These are phyloP conservation scores for Paramecium sonneborni DNA, from an alignment of 73 alveolate species.

Conservation along the genomic window DNA sequence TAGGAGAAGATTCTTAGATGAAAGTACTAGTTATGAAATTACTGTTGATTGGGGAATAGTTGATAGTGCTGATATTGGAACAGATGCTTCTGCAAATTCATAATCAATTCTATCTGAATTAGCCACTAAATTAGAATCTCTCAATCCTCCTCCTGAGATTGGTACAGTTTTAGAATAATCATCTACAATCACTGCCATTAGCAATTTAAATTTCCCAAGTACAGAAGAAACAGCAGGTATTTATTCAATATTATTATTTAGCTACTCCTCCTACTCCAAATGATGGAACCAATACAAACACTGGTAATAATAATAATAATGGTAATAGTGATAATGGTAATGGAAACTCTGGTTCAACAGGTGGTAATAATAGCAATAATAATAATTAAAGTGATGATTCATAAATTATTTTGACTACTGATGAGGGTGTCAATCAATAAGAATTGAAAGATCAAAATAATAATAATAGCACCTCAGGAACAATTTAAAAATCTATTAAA, in stretches of 20 bases:
- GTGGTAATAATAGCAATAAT: neutral
- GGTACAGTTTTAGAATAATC: slow-evolving; percentile 3
- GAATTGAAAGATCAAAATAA: neutral
- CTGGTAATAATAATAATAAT: neutral
- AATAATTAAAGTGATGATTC: neutral
- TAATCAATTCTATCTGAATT: neutral
- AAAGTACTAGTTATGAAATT: neutral
- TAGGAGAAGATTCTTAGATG: slow-evolving; percentile 37
- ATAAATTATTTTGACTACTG: neutral
- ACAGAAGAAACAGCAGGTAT: neutral
- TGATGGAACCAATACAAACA: neutral
- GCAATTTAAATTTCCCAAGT: neutral
- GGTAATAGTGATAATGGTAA: neutral
- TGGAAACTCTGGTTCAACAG: neutral
- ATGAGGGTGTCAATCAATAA: neutral
- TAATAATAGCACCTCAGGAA: neutral
- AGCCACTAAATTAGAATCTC: neutral
- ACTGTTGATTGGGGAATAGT: slow-evolving; percentile 29
- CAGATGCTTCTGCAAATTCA: neutral
- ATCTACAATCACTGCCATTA: neutral
- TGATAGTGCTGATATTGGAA: slow-evolving; percentile 18
- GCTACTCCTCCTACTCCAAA: neutral
- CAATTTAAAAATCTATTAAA: neutral
- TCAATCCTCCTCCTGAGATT: neutral
- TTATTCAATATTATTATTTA: neutral